These are phyloP conservation scores for Salvia sclarea DNA, from an alignment of 305 asterid species.

Conservation along the genomic window DNA sequence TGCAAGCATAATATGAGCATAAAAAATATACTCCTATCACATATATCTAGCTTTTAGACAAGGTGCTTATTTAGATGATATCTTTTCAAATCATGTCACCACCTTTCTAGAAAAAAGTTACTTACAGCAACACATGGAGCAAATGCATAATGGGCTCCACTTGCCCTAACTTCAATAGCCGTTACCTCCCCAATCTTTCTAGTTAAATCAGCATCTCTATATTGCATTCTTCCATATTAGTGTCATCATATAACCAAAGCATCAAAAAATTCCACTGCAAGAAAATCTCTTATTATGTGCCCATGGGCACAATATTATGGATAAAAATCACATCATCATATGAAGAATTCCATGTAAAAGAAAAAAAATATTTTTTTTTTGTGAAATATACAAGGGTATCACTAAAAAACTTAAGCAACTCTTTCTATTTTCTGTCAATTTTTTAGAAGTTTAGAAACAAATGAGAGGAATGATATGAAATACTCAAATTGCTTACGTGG, in stretches of 20 bases:
- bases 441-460: slow-evolving; percentile 15
- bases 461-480: slow-evolving; percentile 1
- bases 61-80: neutral
- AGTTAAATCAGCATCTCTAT: slow-evolving; percentile 74
- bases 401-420: slow-evolving; percentile 4
- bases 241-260: slow-evolving; percentile 20
- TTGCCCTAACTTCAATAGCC: slow-evolving; percentile 92
- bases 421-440: neutral
- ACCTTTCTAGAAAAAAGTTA: neutral
- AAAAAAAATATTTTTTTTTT: neutral
- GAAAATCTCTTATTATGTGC: neutral
- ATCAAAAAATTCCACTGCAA: slow-evolving; percentile 19
- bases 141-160: slow-evolving; percentile 81
- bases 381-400: neutral
- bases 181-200: slow-evolving; percentile 80
- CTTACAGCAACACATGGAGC: slow-evolving; percentile 97
- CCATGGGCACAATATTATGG: neutral
- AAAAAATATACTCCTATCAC: too few relatives aligned
- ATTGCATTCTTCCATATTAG: slow-evolving; percentile 24
- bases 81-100: neutral
- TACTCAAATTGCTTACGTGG: neutral
- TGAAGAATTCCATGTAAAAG: neutral
- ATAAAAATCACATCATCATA: slow-evolving; percentile 3
- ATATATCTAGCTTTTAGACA: too few relatives aligned
- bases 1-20: too few relatives aligned